Percentiles rank a stretch among this genome's conserved stretches.
Conservation (phyloP, 331 rosid genomes). For the Quercus phellos region DNA sequence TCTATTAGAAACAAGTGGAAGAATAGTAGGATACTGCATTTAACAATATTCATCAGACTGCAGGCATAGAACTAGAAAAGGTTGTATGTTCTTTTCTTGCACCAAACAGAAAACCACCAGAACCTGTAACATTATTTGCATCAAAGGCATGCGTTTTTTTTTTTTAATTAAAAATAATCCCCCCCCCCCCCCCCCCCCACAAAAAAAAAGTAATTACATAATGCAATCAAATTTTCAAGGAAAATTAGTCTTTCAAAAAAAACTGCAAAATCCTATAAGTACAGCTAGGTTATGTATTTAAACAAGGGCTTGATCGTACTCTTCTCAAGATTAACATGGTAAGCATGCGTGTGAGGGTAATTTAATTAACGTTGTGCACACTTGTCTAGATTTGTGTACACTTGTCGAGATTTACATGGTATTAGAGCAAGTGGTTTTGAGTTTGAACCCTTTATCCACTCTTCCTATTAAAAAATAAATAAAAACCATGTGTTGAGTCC, state of each 20-base stretch:
- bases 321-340: neutral
- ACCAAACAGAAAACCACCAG: neutral
- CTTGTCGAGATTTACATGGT: too few species aligned
- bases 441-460: too few species aligned
- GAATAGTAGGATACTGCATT: neutral
- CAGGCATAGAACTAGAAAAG: neutral
- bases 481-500: too few species aligned
- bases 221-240: too few species aligned
- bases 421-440: too few species aligned
- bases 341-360: too few species aligned
- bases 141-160: neutral
- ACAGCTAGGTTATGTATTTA: neutral
- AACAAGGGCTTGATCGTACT: neutral
- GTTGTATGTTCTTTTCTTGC: neutral
- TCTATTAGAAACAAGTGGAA: neutral
- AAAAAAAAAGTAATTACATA: too few species aligned
- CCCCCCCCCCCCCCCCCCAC: too few species aligned
- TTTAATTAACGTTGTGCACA: too few species aligned
- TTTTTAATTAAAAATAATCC: neutral
- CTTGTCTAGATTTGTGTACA: too few species aligned
- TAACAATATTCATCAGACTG: neutral
- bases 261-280: neutral
- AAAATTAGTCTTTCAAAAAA: neutral
- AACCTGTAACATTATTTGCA: neutral
- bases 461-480: too few species aligned